These are phyloP conservation scores for Trichosanthes truncata DNA, from an alignment of 306 rosid genomes.

Conservation along the genomic window DNA sequence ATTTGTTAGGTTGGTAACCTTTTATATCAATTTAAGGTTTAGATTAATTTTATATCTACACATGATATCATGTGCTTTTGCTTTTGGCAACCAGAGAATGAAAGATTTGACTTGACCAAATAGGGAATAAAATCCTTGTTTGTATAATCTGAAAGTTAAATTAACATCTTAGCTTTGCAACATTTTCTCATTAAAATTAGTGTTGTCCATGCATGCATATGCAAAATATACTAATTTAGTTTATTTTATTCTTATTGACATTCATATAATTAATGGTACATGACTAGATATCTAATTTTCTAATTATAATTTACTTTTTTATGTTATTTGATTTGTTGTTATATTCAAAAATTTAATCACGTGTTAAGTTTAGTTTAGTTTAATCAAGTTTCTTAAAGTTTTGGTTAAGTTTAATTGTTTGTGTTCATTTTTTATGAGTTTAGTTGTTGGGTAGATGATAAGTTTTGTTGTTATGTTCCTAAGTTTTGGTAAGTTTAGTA, in stretches of 20 bases:
- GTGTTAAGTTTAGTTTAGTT: no score
- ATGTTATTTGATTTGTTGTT: no score
- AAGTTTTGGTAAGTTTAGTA: no score
- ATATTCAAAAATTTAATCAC: no score
- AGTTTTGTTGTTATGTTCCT: no score
- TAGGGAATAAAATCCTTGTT: conserved; percentile 2
- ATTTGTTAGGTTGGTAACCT: neutral
- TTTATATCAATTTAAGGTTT: conserved; percentile 2
- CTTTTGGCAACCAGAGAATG: neutral
- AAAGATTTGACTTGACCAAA: conserved; percentile 8
- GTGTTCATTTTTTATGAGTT: no score
- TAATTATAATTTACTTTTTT: no score
- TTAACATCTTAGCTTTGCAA: neutral
- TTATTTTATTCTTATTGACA: neutral
- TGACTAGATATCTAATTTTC: no score
- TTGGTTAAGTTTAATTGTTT: no score
- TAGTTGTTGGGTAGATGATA: no score
- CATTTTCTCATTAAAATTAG: conserved; percentile 5
- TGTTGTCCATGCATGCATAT: conserved; percentile 10
- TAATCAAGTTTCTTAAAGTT: no score
- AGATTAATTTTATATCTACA: neutral
- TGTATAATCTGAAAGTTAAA: conserved; percentile 4
- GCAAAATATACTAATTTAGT: neutral
- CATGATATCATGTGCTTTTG: conserved; percentile 13
- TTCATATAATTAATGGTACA: neutral